phyloP scores from a whole-genome alignment of 768 basidiomycete species.

The Serendipita sp. region DNA sequence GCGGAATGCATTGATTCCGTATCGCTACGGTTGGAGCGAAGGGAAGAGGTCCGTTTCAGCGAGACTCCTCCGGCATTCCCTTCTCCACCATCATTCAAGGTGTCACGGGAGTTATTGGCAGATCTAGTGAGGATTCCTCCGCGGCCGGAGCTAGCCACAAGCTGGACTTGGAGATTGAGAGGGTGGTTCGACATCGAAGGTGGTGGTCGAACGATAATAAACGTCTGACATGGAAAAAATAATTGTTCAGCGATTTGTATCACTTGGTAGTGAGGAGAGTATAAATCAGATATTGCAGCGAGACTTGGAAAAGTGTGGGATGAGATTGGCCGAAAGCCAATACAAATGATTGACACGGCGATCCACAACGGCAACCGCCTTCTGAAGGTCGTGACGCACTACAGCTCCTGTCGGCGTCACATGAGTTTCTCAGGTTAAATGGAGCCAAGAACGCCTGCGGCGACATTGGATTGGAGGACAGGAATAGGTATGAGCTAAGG shows the following conservation, averaged over 20 bases:
- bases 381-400: too few relatives aligned
- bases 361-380: too few relatives aligned
- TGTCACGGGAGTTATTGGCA: slow-evolving; percentile 8
- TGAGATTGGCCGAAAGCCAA: too few relatives aligned
- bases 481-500: background rate
- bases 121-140: slow-evolving; percentile 20
- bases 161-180: slow-evolving; percentile 80
- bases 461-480: background rate
- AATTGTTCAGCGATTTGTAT: too few relatives aligned
- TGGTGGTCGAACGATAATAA: slow-evolving; percentile 83
- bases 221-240: slow-evolving; percentile 35
- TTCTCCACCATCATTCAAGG: background rate
- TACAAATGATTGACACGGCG: too few relatives aligned
- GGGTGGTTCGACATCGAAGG: slow-evolving; percentile 75
- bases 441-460: too few relatives aligned
- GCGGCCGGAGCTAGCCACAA: slow-evolving; percentile 54
- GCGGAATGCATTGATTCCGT: slow-evolving; percentile 32
- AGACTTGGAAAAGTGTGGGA: too few relatives aligned
- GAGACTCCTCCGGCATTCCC: background rate
- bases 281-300: too few relatives aligned
- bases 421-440: too few relatives aligned
- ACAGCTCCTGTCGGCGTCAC: too few relatives aligned
- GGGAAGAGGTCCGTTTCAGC: slow-evolving; percentile 18
- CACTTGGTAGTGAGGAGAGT: too few relatives aligned
- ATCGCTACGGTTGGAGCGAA: slow-evolving; percentile 34